Base-by-base conservation (phyloP, 331 rosid species). In the Spiraea crenata region DNA sequence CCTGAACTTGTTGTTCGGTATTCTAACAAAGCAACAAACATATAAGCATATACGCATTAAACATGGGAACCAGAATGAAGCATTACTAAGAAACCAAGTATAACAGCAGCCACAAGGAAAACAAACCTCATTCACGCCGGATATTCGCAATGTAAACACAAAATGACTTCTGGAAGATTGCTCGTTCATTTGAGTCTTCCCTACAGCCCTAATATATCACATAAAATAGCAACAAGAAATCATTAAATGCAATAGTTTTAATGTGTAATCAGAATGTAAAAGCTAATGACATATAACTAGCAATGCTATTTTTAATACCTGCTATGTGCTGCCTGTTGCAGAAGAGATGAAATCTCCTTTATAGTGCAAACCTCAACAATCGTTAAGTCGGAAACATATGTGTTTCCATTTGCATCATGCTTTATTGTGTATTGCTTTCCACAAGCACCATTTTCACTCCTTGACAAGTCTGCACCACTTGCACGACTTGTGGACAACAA, bases 1-100 rank as follows among this genome's bases (percentile, higher is more conserved):
- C 96, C 54, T 91, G 99, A 41, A 95, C 97, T 87, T 91, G 96
- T 83, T 95, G 97, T 63, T 87, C 97, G 49, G 99, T 95, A 71
- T 76, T 86, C 99, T 95, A 65, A 20, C 65, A 76, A 70, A n/a
- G 57, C 71, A 49, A 70, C 57, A 74, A 16, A 47, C 46, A 52
- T 58, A 19, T 80, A 69, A 76, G 49, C 20, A 39, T 5, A 19
- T 12, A 75, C 4, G 12, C 38, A 39, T 8, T 20, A 4, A 39
- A 14, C 11, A 65, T 38, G 20, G 31, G 73, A 39, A 57, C 13
- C 7, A 70, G 64, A 15, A 44, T 16, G 8, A 49, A 57, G 35
- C 3, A 60, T 10, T 73, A 16, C 39, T 38, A 37, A 42, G 38
- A 63, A 58, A 35, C 52, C 55, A 59, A 34, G 37, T 39, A 65